Base-by-base conservation (phyloP, 1,284 basidiomycete species). In the Puccinia hordei region DNA sequence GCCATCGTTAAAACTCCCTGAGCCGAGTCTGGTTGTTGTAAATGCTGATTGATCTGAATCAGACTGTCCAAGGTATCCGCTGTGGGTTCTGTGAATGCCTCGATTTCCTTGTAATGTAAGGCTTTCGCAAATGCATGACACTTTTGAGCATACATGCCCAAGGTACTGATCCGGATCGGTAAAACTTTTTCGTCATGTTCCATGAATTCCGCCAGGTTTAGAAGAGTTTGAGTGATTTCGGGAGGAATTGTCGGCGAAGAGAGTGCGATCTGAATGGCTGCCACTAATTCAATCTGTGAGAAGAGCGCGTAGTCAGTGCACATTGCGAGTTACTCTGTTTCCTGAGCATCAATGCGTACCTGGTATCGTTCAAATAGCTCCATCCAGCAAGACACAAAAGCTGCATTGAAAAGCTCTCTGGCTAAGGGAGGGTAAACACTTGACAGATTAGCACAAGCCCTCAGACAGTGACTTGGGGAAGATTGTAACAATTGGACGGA, bases 171-270 rank as follows among this genome's bases (percentile, higher is more conserved):
- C 83, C 98, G 94, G 83, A 99, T 98, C 0, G 95, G 94, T 0
- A 99, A 88, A 0, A 93, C 90, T 85, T 98, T 98, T 86, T 99
- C 97, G 86, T 99, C 96, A 84, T 98, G 97, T 86, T 99, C 97
- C 93, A 99, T 98, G 86, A 99, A 99, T 86, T 99, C 97, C 10
- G 95, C 95, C n/a, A 99, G 89, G 86, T 95, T 95, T 81, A 99
- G 89, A 41, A 99, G 88, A 68, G 93, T 90, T 85, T 98, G 94
- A n/a, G 97, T 93, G 44, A 99, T 89, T 78, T 98, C 95, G 3
- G 93, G 89, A 0, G 96, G 94, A 2, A 94, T 91, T 4, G 89
- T 90, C 15, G 89, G 88, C 88, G 94, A 82, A 33, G 92, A 93
- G 82, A 99, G 92, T 0, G 97, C 96, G 79, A 87, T 88, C 85